Percentiles rank a stretch among this genome's conserved stretches.
phyloP scores from a whole-genome alignment of 2,329 filamentous ascomycete species.

The Hypoxylon sp. region DNA sequence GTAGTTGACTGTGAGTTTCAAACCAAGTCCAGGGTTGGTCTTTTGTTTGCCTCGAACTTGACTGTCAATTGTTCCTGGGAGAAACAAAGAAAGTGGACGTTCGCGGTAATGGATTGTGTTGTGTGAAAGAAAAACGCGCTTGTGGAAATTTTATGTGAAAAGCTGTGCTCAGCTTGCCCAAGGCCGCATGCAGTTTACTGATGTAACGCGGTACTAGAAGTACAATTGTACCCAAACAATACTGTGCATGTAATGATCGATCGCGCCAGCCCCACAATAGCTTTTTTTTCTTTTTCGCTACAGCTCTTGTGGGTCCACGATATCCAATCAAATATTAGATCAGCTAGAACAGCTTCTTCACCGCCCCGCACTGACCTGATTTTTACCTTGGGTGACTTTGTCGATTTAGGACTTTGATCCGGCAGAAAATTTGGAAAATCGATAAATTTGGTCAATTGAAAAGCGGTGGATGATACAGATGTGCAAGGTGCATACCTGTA shows the following conservation, averaged over 20 bases:
- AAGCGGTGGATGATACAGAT: slow-evolving; percentile 24
- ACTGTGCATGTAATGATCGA: no score
- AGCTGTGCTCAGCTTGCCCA: slow-evolving; percentile 31
- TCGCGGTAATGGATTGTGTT: slow-evolving; percentile 28
- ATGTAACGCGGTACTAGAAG: slow-evolving; percentile 20
- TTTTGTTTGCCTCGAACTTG: slow-evolving; percentile 28
- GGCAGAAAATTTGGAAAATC: slow-evolving; percentile 29
- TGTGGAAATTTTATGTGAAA: slow-evolving; percentile 33
- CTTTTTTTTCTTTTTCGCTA: slow-evolving; percentile 17
- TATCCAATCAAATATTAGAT: slow-evolving; percentile 15
- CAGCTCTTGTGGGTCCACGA: slow-evolving; percentile 12
- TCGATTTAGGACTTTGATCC: slow-evolving; percentile 15
- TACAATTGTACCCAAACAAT: slow-evolving; percentile 29
- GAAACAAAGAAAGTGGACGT: slow-evolving; percentile 29
- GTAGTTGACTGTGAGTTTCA: background rate
- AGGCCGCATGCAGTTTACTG: slow-evolving; percentile 30
- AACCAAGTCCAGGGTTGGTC: background rate
- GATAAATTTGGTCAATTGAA: background rate
- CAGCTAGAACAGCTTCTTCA: slow-evolving; percentile 17
- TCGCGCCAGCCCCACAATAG: slow-evolving; percentile 39
- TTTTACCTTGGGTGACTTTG: slow-evolving; percentile 9
- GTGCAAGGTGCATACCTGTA: background rate
- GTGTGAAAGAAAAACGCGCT: slow-evolving; percentile 31
- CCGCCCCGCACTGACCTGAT: slow-evolving; percentile 29
- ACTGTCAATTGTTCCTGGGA: slow-evolving; percentile 24